Conservation (phyloP, 176 grass and related monocot species). For the Thinopyrum elongatum region DNA sequence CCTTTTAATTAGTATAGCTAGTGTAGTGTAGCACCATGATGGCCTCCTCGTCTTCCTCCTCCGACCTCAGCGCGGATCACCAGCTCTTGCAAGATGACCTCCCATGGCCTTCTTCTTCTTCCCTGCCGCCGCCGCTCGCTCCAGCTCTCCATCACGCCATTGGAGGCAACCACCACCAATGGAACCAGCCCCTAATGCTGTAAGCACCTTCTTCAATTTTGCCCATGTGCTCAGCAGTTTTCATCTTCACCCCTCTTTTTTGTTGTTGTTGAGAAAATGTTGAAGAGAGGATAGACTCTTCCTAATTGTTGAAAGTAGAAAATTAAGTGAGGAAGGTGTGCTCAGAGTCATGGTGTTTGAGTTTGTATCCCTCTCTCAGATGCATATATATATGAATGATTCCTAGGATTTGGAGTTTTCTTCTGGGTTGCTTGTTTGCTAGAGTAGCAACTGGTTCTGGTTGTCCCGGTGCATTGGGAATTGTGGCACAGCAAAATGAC, state of each 20-base stretch:
- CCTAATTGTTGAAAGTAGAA: neutral
- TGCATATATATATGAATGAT: conserved; percentile 25
- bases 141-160: conserved; percentile 10
- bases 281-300: neutral
- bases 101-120: conserved; percentile 32
- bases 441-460: conserved; percentile 40
- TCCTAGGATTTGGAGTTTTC: conserved; percentile 95
- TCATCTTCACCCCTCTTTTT: neutral
- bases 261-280: neutral
- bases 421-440: conserved; percentile 51
- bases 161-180: conserved; percentile 33
- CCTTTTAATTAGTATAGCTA: conserved; percentile 30
- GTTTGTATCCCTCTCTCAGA: conserved; percentile 3
- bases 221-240: neutral
- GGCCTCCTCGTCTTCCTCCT: conserved; percentile 56
- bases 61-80: conserved; percentile 32
- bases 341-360: neutral
- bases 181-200: conserved; percentile 30
- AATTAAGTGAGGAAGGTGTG: neutral
- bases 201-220: conserved; percentile 19
- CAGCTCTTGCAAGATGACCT: conserved; percentile 45
- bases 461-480: conserved; percentile 65
- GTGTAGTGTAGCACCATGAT: conserved; percentile 33
- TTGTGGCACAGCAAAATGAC: conserved; percentile 63
- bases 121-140: conserved; percentile 4